Percentiles rank a stretch among this genome's conserved stretches.
These are phyloP conservation scores for Blakeslea trispora DNA, from an alignment of 371 early-diverging fungal genomes.

Conservation along the genomic window DNA sequence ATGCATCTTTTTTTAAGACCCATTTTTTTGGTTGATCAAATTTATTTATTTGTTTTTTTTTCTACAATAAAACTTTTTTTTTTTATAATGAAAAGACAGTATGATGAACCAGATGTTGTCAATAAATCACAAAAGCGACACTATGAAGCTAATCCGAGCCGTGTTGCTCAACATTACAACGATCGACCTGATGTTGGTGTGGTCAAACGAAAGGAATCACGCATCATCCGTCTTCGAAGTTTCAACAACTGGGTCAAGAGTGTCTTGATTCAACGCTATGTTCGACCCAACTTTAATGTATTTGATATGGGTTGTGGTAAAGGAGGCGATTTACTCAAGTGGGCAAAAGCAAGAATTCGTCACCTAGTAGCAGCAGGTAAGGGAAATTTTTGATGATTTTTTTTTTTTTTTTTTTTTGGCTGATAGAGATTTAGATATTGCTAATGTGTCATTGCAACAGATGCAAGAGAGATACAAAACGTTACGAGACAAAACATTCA, in stretches of 20 bases:
- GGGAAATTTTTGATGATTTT: too few species aligned
- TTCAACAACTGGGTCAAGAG: constrained; percentile 98
- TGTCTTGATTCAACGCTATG: constrained; percentile 77
- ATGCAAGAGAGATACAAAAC: constrained; percentile 75
- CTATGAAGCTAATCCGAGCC: constrained; percentile 14
- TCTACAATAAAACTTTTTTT: not conserved
- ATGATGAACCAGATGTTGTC: not conserved
- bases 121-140: constrained; percentile 4
- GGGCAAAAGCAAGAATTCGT: constrained; percentile 72
- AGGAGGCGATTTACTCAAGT: constrained; percentile 99
- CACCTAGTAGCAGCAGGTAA: constrained; percentile 74
- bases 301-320: constrained; percentile 99
- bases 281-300: constrained; percentile 53
- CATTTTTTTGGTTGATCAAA: too few species aligned
- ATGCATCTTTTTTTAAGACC: too few species aligned
- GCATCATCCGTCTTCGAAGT: constrained; percentile 82
- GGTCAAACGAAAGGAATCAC: constrained; percentile 76
- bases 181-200: constrained; percentile 78
- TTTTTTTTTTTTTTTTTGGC: too few species aligned
- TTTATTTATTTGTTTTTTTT: constrained; percentile 7
- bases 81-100: constrained; percentile 14
- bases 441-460: constrained; percentile 89
- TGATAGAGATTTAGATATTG: constrained; percentile 76
- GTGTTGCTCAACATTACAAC: constrained; percentile 94
- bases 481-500: constrained; percentile 59